phyloP scores from a whole-genome alignment of 345 rosid genomes.

The Moricandia arvensis region DNA sequence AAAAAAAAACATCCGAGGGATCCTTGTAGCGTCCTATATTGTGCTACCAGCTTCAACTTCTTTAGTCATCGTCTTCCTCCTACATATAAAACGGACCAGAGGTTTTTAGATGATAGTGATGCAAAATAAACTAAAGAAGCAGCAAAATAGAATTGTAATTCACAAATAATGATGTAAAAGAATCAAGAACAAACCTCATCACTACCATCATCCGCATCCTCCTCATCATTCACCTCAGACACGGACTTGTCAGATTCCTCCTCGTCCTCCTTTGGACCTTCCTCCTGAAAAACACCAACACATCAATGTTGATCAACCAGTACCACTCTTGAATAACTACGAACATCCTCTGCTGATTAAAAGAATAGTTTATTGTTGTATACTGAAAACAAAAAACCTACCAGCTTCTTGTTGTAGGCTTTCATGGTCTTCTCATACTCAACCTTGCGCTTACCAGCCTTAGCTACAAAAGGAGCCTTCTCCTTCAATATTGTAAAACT shows the following conservation, averaged over 20 bases:
- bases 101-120: neutral
- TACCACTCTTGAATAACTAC: neutral
- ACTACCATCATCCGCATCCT: conserved; percentile 75
- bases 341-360: neutral
- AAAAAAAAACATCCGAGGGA: neutral
- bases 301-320: conserved; percentile 3
- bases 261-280: conserved; percentile 70
- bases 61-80: neutral
- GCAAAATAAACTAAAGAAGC: neutral
- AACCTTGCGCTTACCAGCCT: conserved; percentile 83
- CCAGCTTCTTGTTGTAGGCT: conserved; percentile 83
- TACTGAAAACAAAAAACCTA: neutral
- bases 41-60: neutral
- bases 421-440: conserved; percentile 95
- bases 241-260: conserved; percentile 86
- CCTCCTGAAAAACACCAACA: conserved; percentile 47
- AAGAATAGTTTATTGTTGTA: neutral
- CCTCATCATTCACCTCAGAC: conserved; percentile 90
- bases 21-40: neutral
- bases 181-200: conserved; percentile 51
- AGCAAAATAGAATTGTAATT: neutral
- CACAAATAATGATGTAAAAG: neutral
- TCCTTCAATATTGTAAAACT: conserved; percentile 44
- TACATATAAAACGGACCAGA: neutral
- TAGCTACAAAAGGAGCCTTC: conserved; percentile 70